Evolutionary conservation across 805 yeast genomes (phyloP).

Genomic region (Deakozyma indianensis): DNA sequence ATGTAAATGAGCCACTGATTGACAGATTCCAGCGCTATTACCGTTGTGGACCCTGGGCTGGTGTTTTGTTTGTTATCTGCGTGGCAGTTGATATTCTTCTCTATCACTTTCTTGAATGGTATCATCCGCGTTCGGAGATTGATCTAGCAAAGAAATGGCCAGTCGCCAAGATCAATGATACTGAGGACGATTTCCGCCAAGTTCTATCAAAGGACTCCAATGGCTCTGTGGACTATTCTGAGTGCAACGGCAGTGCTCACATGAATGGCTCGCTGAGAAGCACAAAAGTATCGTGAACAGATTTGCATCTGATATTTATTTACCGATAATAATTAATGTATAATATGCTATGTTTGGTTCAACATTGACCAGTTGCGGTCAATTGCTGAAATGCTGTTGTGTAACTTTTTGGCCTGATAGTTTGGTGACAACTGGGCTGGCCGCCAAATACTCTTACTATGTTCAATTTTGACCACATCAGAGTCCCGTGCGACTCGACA

Average conservation of each 20-base stretch:
- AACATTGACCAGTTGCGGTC: background rate
- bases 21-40: slow-evolving; percentile 50
- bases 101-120: slow-evolving; percentile 46
- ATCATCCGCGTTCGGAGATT: slow-evolving; percentile 54
- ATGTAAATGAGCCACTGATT: slow-evolving; percentile 34
- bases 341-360: background rate
- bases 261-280: background rate
- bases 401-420: background rate
- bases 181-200: background rate
- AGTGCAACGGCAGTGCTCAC: background rate
- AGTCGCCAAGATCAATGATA: no score
- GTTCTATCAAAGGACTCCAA: background rate
- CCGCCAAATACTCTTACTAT: background rate
- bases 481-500: background rate
- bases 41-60: slow-evolving; percentile 62
- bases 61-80: slow-evolving; percentile 66
- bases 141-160: slow-evolving; percentile 76
- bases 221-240: background rate
- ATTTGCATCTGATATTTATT: background rate
- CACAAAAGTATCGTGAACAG: background rate
- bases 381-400: background rate
- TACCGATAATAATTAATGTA: background rate
- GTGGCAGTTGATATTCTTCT: slow-evolving; percentile 67
- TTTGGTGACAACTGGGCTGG: background rate
- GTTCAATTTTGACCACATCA: background rate